Evolutionary conservation across 495 filamentous ascomycete species (phyloP).

Genomic region (Daldinia childiae): DNA sequence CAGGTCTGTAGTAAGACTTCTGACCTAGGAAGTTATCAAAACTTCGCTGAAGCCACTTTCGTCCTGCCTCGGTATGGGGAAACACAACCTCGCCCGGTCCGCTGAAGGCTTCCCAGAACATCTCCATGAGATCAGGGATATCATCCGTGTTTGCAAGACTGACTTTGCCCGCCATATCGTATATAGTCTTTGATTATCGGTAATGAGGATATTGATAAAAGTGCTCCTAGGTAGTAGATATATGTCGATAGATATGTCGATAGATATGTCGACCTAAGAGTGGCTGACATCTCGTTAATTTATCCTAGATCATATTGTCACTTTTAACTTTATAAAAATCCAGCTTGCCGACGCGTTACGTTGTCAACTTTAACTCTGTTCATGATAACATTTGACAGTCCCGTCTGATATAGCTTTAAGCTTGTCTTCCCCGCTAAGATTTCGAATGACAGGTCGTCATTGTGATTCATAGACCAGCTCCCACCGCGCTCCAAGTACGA

Average conservation of each 20-base stretch:
- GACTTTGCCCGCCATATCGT: conserved; percentile 52
- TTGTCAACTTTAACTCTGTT: conserved; percentile 36
- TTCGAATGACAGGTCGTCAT: conserved; percentile 34
- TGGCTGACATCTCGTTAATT: not conserved
- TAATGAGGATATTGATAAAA: not conserved
- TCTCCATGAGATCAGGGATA: conserved; percentile 43
- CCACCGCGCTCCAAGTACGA: not conserved
- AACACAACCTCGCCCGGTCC: conserved; percentile 42
- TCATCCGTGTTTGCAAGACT: conserved; percentile 40
- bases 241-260: too few species aligned
- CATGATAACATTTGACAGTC: conserved; percentile 26
- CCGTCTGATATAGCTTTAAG: conserved; percentile 25
- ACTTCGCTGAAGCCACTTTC: conserved; percentile 44
- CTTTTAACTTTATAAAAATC: conserved; percentile 19
- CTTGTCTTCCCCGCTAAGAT: conserved; percentile 12
- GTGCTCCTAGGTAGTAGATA: too few species aligned
- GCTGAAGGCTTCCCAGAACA: conserved; percentile 46
- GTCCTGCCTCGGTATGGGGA: conserved; percentile 41
- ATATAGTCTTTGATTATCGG: not conserved
- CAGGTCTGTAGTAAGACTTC: conserved; percentile 41
- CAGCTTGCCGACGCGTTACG: conserved; percentile 19
- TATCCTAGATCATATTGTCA: not conserved
- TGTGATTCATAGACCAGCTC: conserved; percentile 14
- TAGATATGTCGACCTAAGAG: not conserved
- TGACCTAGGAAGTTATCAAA: conserved; percentile 45